Percentiles rank a stretch among this genome's conserved stretches.
Conservation (phyloP, 176 grass and related monocot species). For the Musa troglodytarum region DNA sequence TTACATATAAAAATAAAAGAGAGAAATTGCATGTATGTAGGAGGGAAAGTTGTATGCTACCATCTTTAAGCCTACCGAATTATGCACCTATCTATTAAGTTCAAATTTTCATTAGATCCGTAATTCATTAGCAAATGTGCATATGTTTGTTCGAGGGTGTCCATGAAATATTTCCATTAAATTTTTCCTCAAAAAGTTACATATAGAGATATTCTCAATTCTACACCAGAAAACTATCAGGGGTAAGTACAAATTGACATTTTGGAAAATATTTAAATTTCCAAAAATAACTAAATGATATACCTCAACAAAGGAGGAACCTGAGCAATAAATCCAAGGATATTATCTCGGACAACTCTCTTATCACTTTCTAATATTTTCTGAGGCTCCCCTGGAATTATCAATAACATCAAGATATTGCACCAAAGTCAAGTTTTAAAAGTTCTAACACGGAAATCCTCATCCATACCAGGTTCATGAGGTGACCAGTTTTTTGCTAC, state of each 20-base stretch:
- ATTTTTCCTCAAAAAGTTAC: too few relatives aligned
- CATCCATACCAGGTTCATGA: conserved; percentile 42
- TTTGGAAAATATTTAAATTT: background rate
- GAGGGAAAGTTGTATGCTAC: too few relatives aligned
- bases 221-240: too few relatives aligned
- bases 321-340: conserved; percentile 86
- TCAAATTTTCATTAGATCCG: background rate
- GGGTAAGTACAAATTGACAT: too few relatives aligned
- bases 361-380: conserved; percentile 77
- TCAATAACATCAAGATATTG: conserved; percentile 6
- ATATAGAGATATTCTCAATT: too few relatives aligned
- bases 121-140: background rate
- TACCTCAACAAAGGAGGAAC: conserved; percentile 86
- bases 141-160: background rate
- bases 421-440: conserved; percentile 16
- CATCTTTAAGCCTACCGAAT: background rate
- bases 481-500: conserved; percentile 93
- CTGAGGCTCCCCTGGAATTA: conserved; percentile 38
- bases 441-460: background rate
- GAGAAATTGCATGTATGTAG: background rate
- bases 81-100: background rate
- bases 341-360: conserved; percentile 64
- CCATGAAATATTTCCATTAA: background rate
- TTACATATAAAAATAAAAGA: background rate
- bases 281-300: background rate